Evolutionary conservation across 495 filamentous ascomycete genomes (phyloP).

Genomic region (Neurospora tetraspora): DNA sequence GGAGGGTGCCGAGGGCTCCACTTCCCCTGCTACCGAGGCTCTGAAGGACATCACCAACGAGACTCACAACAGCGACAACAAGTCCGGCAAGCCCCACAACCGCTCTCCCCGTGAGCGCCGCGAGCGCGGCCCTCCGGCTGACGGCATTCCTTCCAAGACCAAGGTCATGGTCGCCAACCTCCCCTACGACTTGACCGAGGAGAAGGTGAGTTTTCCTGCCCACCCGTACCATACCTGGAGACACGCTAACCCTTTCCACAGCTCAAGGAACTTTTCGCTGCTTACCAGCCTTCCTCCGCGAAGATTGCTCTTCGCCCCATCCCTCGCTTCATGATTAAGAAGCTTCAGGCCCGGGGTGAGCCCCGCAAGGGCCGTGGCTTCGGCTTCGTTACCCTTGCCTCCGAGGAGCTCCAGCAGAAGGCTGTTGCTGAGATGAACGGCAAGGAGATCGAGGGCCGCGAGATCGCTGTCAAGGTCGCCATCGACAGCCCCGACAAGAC

Average conservation of each 20-base stretch:
- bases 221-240: not conserved
- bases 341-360: constrained; percentile 94
- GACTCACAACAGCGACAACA: constrained; percentile 35
- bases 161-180: constrained; percentile 99
- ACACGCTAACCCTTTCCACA: constrained; percentile 40
- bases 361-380: constrained; percentile 99
- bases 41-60: constrained; percentile 47
- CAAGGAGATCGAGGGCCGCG: constrained; percentile 94
- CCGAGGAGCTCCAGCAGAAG: constrained; percentile 94
- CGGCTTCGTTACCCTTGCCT: constrained; percentile 91
- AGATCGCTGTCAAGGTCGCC: constrained; percentile 99
- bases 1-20: constrained; percentile 37
- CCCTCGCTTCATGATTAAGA: constrained; percentile 99
- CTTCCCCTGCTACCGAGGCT: constrained; percentile 34
- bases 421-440: constrained; percentile 97
- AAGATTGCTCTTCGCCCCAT: constrained; percentile 98
- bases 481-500: constrained; percentile 99
- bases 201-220: constrained; percentile 53
- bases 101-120: constrained; percentile 49
- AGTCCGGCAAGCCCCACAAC: constrained; percentile 35
- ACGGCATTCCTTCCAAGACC: constrained; percentile 96
- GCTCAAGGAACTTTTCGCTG: constrained; percentile 93
- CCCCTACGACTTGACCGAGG: constrained; percentile 93
- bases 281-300: constrained; percentile 80
- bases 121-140: constrained; percentile 90